phyloP scores from a whole-genome alignment of 768 basidiomycete species.

The Lentinula sp. region DNA sequence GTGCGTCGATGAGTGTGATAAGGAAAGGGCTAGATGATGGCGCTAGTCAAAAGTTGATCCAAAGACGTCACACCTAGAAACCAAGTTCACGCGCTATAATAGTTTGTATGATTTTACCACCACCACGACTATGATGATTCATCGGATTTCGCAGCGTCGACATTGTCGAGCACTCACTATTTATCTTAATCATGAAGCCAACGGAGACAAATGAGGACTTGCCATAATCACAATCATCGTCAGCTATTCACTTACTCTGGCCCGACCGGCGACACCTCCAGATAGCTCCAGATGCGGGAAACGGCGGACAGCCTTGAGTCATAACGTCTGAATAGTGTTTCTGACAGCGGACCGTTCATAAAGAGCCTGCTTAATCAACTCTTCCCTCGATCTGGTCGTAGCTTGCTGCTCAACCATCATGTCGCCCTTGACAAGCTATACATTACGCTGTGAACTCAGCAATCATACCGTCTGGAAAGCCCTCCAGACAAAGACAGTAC shows the following conservation, averaged over 20 bases:
- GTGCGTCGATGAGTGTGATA: background rate
- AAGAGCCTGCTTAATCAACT: background rate
- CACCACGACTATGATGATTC: background rate
- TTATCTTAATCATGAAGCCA: too few species aligned
- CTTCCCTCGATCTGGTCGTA: background rate
- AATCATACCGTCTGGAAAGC: background rate
- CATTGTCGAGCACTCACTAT: too few species aligned
- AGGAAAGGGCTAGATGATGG: background rate
- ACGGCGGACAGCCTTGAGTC: too few species aligned
- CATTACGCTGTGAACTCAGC: background rate
- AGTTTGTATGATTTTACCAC: background rate
- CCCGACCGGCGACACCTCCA: background rate
- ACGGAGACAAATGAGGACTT: too few species aligned
- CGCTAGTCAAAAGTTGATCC: background rate
- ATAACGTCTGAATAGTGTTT: too few species aligned
- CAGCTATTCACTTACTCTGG: background rate
- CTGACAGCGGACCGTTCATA: background rate
- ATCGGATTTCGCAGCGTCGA: too few species aligned
- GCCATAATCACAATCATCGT: too few species aligned
- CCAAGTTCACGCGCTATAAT: background rate
- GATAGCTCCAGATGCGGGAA: too few species aligned
- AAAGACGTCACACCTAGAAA: background rate
- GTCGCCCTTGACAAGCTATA: background rate
- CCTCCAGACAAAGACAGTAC: background rate
- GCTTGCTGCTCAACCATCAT: background rate